Evolutionary conservation across 768 basidiomycete genomes (phyloP), one percentile per base, ranked within the genome.

Genomic region (Mrakia blollopis): DNA sequence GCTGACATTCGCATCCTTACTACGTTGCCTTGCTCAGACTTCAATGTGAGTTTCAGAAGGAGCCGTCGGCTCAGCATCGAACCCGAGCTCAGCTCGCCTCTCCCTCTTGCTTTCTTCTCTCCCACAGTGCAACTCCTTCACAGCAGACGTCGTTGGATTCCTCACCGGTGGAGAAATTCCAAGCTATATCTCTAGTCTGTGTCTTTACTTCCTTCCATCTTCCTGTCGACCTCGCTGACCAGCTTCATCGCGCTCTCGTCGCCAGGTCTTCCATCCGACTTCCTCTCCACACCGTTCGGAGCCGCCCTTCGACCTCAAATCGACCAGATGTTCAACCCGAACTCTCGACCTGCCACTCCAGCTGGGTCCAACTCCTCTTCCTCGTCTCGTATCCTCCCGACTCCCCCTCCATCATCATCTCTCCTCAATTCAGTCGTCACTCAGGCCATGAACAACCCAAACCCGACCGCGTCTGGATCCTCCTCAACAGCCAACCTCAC

Each of bases 281-380:
- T 94, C 83, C 88, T 95, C 32, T 91, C 92, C 0, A 94, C 93
- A 0, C 92, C 93, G 0, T 93, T 97, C 79, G 94, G 94, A 23
- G 88, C 88, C 10, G 89, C 91, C 0, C 87, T 98, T 65, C 89
- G 91, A 0, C 94, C 95, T 0, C 94, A 91, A 61, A 97, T 98
- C 71, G 94, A 98, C 81, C 86, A 88, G 67, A 94, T 96, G 93
- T 97, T 89, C 83, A 85, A 88, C 32, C 86, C 85, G 11, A 84
- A 85, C 47, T 81, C 86, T 32, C 65, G 81, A 79, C n/a, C 73
- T 77, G 23, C 80, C 85, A 71, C 76, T 83, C 72, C 80, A n/a
- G 63, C 78, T 14, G 60, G 75, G 7, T 60, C 16, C 16, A 50
- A 50, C 47, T 16, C 47, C 47, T 21, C 78, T 35, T 68, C 78